These are phyloP conservation scores for Debaryomyces coudertii DNA, from an alignment of 1,139 yeast species.

Conservation along the genomic window DNA sequence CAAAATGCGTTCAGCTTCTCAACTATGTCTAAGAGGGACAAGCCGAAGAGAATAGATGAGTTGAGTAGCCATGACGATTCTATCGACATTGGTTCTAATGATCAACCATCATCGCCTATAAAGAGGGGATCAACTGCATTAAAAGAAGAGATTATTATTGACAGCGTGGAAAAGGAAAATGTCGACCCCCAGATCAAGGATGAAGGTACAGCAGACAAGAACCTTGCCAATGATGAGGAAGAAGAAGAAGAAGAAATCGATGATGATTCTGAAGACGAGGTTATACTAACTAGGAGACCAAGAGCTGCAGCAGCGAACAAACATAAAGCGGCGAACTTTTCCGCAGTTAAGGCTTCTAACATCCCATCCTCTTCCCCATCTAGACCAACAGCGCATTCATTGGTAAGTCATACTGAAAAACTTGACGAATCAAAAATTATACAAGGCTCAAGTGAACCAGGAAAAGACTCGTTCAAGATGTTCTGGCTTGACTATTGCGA, in stretches of 20 bases:
- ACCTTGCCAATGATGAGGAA: constrained; percentile 8
- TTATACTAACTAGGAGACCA: constrained; percentile 51
- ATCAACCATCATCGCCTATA: constrained; percentile 39
- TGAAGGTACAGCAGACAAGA: constrained; percentile 1
- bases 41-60: constrained; percentile 15
- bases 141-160: constrained; percentile 13
- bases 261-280: constrained; percentile 56
- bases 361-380: constrained; percentile 28
- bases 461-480: constrained; percentile 58
- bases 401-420: constrained; percentile 43
- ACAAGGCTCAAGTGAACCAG: constrained; percentile 35
- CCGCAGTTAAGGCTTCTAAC: constrained; percentile 27
- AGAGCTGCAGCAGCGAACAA: constrained; percentile 39
- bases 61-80: constrained; percentile 20
- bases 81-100: constrained; percentile 21
- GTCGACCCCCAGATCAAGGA: constrained; percentile 5
- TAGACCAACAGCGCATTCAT: constrained; percentile 21
- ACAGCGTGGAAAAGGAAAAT: constrained; percentile 20
- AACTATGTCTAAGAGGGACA: constrained; percentile 26
- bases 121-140: constrained; percentile 21
- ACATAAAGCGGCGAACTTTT: constrained; percentile 21
- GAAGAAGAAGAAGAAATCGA: constrained; percentile 21
- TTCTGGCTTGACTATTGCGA: constrained; percentile 93
- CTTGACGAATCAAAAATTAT: constrained; percentile 48
- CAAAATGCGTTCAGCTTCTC: constrained; percentile 29